Evolutionary conservation across 169 alveolate species (phyloP).

Genomic region (Cryptosporidium viatorum): DNA sequence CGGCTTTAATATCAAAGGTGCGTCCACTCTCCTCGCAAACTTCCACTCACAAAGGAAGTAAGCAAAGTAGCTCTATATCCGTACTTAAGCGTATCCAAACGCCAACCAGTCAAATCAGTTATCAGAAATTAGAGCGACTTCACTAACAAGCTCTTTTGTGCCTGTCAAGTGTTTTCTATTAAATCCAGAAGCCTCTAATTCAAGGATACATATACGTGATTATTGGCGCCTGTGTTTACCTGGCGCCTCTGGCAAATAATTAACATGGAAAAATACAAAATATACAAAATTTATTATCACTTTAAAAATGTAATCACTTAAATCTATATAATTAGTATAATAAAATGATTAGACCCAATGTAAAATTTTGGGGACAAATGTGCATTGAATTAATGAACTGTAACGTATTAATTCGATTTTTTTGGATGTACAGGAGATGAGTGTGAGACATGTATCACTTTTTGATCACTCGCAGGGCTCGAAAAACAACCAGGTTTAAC

Average conservation of each 20-base stretch:
- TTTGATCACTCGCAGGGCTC: neutral
- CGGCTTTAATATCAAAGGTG: neutral
- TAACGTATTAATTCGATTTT: neutral
- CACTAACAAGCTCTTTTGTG: constrained; percentile 18
- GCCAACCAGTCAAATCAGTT: neutral
- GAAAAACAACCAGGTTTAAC: neutral
- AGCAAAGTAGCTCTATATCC: constrained; percentile 8
- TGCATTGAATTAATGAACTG: neutral
- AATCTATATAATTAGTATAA: too few species aligned
- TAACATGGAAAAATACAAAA: neutral
- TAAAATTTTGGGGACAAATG: neutral
- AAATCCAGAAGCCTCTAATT: constrained; percentile 23
- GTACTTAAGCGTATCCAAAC: constrained; percentile 21
- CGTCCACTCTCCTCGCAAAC: constrained; percentile 15
- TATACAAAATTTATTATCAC: too few species aligned
- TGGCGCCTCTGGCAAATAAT: neutral
- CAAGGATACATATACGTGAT: constrained; percentile 16
- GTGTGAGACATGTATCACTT: neutral
- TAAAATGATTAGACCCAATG: neutral
- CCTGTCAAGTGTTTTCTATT: neutral
- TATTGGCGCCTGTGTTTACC: neutral
- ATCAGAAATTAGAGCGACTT: constrained; percentile 3
- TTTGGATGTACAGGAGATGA: neutral
- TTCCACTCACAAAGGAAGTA: constrained; percentile 12
- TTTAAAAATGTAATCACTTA: neutral